These are phyloP conservation scores for Rhizopogon sp. DNA, from an alignment of 768 basidiomycete genomes.

Conservation along the genomic window DNA sequence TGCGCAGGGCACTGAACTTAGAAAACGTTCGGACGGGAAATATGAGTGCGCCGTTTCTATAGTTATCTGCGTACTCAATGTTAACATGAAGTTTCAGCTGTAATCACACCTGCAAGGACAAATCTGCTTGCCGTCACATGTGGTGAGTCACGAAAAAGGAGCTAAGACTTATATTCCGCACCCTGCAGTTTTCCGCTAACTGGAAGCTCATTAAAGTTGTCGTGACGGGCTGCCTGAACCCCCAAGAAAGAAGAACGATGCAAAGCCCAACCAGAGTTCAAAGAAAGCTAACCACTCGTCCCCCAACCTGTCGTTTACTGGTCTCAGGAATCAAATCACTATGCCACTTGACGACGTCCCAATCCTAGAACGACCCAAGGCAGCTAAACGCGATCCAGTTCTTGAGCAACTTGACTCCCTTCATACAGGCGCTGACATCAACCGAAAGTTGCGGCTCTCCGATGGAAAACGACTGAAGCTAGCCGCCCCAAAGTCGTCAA, in stretches of 20 bases:
- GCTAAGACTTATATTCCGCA: constrained; percentile 1
- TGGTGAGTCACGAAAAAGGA: constrained; percentile 44
- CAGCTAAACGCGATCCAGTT: constrained; percentile 18
- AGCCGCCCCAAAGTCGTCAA: not conserved
- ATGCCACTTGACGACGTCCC: not conserved
- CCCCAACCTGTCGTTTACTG: not conserved
- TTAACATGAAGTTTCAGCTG: constrained; percentile 42
- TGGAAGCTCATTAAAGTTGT: constrained; percentile 45
- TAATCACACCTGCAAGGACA: constrained; percentile 78
- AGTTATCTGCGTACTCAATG: not conserved
- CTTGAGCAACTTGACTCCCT: constrained; percentile 38
- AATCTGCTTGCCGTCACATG: constrained; percentile 66
- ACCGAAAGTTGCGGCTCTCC: constrained; percentile 31
- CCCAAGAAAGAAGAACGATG: constrained; percentile 28
- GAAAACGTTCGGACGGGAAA: constrained; percentile 56
- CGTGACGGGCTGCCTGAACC: constrained; percentile 62
- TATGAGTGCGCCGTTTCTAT: constrained; percentile 40
- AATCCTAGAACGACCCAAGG: constrained; percentile 20
- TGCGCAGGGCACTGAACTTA: constrained; percentile 11
- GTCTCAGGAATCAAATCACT: not conserved
- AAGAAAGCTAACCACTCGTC: not conserved
- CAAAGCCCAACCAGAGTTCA: constrained; percentile 8
- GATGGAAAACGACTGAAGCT: constrained; percentile 43
- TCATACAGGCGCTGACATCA: constrained; percentile 39
- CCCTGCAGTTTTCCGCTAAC: not conserved